Evolutionary conservation across 2,329 filamentous ascomycete genomes (phyloP).

Genomic region (Paracoccidioides brasiliensis): DNA sequence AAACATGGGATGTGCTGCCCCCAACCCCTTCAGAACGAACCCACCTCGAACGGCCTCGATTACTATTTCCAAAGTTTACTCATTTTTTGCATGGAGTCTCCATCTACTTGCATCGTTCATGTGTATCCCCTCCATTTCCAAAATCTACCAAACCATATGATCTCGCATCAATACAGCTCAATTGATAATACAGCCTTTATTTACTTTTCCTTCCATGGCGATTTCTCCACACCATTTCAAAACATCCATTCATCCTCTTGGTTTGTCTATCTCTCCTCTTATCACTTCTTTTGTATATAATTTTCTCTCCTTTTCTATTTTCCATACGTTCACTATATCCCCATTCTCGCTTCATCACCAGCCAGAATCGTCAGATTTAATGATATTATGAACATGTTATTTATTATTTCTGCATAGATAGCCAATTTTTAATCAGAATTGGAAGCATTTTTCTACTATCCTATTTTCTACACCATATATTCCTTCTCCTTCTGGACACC

Average conservation of each 20-base stretch:
- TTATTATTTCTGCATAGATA: not conserved
- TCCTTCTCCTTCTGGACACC: not conserved
- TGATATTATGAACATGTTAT: not conserved
- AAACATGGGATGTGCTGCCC: not conserved
- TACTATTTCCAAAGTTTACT: not conserved
- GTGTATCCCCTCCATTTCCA: not conserved
- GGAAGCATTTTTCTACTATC: not conserved
- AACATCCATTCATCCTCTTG: not conserved
- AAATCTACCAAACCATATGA: not conserved
- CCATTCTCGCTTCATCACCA: not conserved
- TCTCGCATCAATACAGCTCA: not conserved
- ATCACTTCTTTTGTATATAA: not conserved
- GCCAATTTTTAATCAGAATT: not conserved
- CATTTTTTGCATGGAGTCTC: not conserved
- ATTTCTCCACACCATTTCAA: not conserved
- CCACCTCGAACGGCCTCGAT: not conserved
- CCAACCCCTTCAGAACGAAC: not conserved
- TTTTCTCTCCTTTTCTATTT: not conserved
- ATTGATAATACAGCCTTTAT: not conserved
- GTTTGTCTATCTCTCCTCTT: too few species aligned
- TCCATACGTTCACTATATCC: not conserved
- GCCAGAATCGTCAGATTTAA: not conserved
- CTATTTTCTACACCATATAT: not conserved
- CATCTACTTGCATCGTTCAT: not conserved
- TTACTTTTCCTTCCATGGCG: not conserved